Evolutionary conservation across 2,329 filamentous ascomycete species (phyloP).

Genomic region (Apiospora malaysiana): DNA sequence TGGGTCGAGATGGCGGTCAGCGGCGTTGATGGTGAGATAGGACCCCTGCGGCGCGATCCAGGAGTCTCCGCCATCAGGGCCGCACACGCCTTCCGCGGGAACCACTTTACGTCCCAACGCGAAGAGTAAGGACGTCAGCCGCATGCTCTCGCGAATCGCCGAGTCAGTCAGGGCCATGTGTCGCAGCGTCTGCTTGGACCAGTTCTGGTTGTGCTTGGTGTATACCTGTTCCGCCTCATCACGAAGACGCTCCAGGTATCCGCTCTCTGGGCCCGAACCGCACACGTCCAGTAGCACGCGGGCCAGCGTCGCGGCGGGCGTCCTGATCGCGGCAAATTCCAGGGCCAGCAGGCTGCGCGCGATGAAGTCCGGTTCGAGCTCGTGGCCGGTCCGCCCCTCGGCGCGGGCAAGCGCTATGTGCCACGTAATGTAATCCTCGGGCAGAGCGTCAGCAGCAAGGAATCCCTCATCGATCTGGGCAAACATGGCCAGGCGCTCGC

Average conservation of each 20-base stretch:
- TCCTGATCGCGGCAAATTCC: constrained; percentile 18
- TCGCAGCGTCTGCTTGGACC: constrained; percentile 17
- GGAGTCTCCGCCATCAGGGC: background rate
- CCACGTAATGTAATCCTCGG: constrained; percentile 19
- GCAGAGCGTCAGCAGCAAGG: background rate
- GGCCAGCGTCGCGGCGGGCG: constrained; percentile 14
- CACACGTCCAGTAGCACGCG: constrained; percentile 9
- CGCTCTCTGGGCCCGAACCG: constrained; percentile 7
- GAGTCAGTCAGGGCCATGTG: constrained; percentile 7
- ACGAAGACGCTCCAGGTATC: constrained; percentile 1
- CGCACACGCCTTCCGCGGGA: constrained; percentile 7
- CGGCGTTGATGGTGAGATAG: constrained; percentile 19
- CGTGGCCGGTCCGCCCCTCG: background rate
- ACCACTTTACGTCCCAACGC: constrained; percentile 15
- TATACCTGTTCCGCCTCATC: background rate
- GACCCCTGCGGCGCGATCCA: constrained; percentile 15
- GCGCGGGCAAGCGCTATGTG: constrained; percentile 12
- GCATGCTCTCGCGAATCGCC: constrained; percentile 18
- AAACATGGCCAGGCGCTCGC: constrained; percentile 17
- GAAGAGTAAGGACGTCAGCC: background rate
- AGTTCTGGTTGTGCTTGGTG: background rate
- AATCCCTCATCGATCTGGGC: background rate
- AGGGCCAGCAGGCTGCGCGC: constrained; percentile 13
- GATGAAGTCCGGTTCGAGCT: constrained; percentile 1
- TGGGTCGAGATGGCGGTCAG: constrained; percentile 12